Percentiles rank a stretch among this genome's conserved stretches.
Conservation (phyloP, 805 yeast species). For the Saccharomycopsis sp. region DNA sequence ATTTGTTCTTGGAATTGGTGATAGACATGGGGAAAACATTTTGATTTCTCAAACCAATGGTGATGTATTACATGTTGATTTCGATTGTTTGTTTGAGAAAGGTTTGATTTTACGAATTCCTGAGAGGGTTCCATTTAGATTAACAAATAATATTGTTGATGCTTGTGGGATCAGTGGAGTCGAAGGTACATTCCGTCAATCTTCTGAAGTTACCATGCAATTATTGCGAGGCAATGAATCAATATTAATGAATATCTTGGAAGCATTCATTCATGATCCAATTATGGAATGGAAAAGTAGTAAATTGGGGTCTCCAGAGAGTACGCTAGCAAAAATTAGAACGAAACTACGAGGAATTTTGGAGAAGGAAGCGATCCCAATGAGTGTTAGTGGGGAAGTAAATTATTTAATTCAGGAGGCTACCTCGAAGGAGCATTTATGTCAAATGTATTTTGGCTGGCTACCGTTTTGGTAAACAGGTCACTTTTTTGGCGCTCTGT, state of each 20-base stretch:
- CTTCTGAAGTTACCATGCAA: conserved; percentile 77
- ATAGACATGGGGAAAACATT: conserved; percentile 91
- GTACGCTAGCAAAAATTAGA: conserved; percentile 64
- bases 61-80: conserved; percentile 85
- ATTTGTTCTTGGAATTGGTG: conserved; percentile 88
- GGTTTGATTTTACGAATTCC: conserved; percentile 69
- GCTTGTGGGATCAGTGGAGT: conserved; percentile 81
- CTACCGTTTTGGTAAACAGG: conserved; percentile 51
- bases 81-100: conserved; percentile 92
- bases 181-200: conserved; percentile 81
- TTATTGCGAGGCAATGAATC: conserved; percentile 74
- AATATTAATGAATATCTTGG: conserved; percentile 80
- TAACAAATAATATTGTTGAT: conserved; percentile 82
- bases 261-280: conserved; percentile 89
- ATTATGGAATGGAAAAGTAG: conserved; percentile 63
- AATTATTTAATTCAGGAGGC: conserved; percentile 84
- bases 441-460: conserved; percentile 96
- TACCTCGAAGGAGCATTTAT: conserved; percentile 57
- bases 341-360: conserved; percentile 79
- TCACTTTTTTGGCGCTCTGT: no score
- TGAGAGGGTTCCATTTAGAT: conserved; percentile 88
- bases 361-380: conserved; percentile 63
- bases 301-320: conserved; percentile 43
- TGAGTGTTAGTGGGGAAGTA: conserved; percentile 89
- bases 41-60: conserved; percentile 70